Conservation (phyloP, 2,329 filamentous ascomycete species). For the Harringtonia aguacate region DNA sequence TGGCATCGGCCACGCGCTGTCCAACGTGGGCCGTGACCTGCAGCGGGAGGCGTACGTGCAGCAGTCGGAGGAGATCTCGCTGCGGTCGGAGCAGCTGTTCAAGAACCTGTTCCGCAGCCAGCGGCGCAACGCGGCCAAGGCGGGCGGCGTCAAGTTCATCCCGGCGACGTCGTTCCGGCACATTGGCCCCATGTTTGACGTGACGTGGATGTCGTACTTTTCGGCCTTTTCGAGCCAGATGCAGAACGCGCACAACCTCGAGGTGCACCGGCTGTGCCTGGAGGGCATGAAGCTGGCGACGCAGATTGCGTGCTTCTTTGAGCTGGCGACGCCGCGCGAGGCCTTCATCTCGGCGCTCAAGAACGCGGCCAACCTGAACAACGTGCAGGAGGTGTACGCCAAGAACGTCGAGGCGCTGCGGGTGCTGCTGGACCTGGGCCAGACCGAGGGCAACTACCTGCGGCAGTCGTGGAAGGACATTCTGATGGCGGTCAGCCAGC, state of each 20-base stretch:
- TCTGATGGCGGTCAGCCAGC: slow-evolving; percentile 86
- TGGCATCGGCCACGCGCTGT: slow-evolving; percentile 77
- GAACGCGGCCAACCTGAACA: slow-evolving; percentile 92
- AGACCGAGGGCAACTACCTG: slow-evolving; percentile 83
- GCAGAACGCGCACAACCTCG: slow-evolving; percentile 85
- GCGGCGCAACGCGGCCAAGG: slow-evolving; percentile 62
- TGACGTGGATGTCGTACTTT: slow-evolving; percentile 98
- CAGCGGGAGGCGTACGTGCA: slow-evolving; percentile 90
- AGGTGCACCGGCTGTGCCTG: slow-evolving; percentile 84
- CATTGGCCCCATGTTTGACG: slow-evolving; percentile 96
- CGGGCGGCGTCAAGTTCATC: slow-evolving; percentile 66
- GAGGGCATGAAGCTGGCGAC: slow-evolving; percentile 94
- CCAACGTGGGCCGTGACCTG: slow-evolving; percentile 82
- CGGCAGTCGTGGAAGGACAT: slow-evolving; percentile 93
- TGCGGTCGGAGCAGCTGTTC: slow-evolving; percentile 71
- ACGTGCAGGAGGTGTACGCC: slow-evolving; percentile 85
- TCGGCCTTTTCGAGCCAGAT: slow-evolving; percentile 88
- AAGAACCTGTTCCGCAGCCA: slow-evolving; percentile 88
- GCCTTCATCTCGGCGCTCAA: slow-evolving; percentile 90
- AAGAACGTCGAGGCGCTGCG: slow-evolving; percentile 96
- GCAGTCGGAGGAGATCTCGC: slow-evolving; percentile 83
- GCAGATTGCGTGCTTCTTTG: slow-evolving; percentile 85
- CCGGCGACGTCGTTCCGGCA: slow-evolving; percentile 90
- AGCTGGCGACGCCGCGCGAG: slow-evolving; percentile 83
- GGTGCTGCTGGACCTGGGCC: slow-evolving; percentile 80